Evolutionary conservation across 2,329 filamentous ascomycete species (phyloP).

Genomic region (Fusarium agapanthi): DNA sequence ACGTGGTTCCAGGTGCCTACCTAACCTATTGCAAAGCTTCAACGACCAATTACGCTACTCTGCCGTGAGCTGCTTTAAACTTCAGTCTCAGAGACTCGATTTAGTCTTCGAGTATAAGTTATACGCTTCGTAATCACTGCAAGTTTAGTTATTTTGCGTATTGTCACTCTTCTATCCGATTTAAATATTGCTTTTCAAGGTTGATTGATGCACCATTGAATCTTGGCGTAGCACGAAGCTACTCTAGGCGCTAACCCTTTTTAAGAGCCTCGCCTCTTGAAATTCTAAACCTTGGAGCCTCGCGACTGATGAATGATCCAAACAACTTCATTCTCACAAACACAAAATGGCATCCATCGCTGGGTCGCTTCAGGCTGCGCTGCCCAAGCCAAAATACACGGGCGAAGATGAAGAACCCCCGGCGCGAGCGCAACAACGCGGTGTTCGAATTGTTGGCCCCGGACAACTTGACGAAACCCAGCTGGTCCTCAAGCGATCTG

Average conservation of each 20-base stretch:
- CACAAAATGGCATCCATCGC: slow-evolving; percentile 70
- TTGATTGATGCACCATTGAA: neutral
- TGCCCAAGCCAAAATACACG: slow-evolving; percentile 91
- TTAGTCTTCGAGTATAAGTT: neutral
- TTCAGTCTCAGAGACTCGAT: neutral
- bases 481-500: slow-evolving; percentile 82
- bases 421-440: slow-evolving; percentile 75
- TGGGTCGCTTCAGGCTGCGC: slow-evolving; percentile 77
- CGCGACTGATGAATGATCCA: slow-evolving; percentile 29
- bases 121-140: neutral
- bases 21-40: neutral
- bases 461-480: slow-evolving; percentile 86
- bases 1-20: neutral
- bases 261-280: slow-evolving; percentile 44
- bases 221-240: slow-evolving; percentile 6
- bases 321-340: slow-evolving; percentile 35
- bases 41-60: neutral
- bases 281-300: slow-evolving; percentile 43
- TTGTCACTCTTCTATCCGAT: neutral
- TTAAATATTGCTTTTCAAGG: neutral
- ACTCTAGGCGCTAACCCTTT: slow-evolving; percentile 43
- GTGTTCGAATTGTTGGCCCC: slow-evolving; percentile 82
- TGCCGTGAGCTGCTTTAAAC: neutral
- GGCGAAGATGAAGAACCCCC: slow-evolving; percentile 87
- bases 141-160: neutral